Percentiles rank a stretch among this genome's conserved stretches.
Conservation (phyloP, 495 filamentous ascomycete species). For the Aspergillus ostianus region DNA sequence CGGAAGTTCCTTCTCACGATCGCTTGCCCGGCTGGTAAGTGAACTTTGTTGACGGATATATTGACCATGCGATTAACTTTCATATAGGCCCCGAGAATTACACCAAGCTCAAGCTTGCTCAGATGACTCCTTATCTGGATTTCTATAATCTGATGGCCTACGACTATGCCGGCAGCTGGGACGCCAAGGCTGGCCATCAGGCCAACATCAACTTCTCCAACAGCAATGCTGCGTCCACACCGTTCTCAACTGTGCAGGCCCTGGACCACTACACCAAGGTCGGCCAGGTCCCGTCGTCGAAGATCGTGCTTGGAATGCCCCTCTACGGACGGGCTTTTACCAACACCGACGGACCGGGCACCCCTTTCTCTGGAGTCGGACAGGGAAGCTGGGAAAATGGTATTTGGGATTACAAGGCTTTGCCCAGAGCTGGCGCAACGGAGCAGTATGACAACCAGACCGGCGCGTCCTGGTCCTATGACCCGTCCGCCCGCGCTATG, state of each 20-base stretch:
- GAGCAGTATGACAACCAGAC: slow-evolving; percentile 38
- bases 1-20: slow-evolving; percentile 74
- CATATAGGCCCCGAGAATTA: slow-evolving; percentile 59
- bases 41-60: neutral
- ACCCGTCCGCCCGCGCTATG: slow-evolving; percentile 57
- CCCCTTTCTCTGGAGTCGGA: slow-evolving; percentile 67
- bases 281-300: slow-evolving; percentile 59
- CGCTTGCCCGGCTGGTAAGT: slow-evolving; percentile 56
- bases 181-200: slow-evolving; percentile 70
- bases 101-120: slow-evolving; percentile 58
- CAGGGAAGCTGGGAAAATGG: slow-evolving; percentile 71
- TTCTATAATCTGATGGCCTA: slow-evolving; percentile 83
- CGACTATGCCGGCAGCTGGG: slow-evolving; percentile 80
- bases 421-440: slow-evolving; percentile 46
- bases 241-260: slow-evolving; percentile 46
- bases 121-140: slow-evolving; percentile 76
- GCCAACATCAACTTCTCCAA: slow-evolving; percentile 66
- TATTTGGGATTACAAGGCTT: slow-evolving; percentile 75
- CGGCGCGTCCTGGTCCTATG: slow-evolving; percentile 72
- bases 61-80: neutral
- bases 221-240: slow-evolving; percentile 57
- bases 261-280: slow-evolving; percentile 58
- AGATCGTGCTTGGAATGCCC: slow-evolving; percentile 84
- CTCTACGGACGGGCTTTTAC: slow-evolving; percentile 84
- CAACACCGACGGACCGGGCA: slow-evolving; percentile 70